Evolutionary conservation across 169 alveolate genomes (phyloP), one percentile per base, ranked within the genome.

Genomic region (Eimeria praecox): DNA sequence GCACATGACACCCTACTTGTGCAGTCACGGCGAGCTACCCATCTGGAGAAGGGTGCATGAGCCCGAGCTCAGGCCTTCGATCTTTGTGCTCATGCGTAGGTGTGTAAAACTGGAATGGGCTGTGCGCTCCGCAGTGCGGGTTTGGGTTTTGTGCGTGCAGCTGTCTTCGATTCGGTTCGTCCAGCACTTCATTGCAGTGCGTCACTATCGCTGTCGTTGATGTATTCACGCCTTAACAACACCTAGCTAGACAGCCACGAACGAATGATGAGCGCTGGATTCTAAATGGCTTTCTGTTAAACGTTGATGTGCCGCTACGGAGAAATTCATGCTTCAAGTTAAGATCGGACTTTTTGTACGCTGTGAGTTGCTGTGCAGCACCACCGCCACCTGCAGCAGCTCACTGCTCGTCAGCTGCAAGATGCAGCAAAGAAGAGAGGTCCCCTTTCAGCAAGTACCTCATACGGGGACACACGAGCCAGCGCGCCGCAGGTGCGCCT

Each of bases 381-480:
- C 93, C 93, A 87, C 83, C 93, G 93, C 35, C 82, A 87, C 78
- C 93, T 87, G 66, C 93, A 87, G 64, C 93, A 59, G 73, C 93
- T 87, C 62, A 35, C 93, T 40, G 59, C 93, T 24, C 93, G 93
- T 38, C 93, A 87, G 78, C 49, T 87, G 42, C 83, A 87, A 59
- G 93, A 87, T 46, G 93, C 93, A 52, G 16, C 38, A 6, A 24
- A 40, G 83, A 59, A 35, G 73, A 35, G 83, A 62, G 35, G 42
- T 20, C 38, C 77, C 66, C 49, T 24, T 85, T 16, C 93, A 35
- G 82, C 14, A 33, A 5, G 52, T 33, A 83, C 42, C 78, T 22
- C 83, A 38, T 27, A 4, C 56, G 35, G 27, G 33, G 82, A 62
- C 83, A 62, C 59, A 56, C 82, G 59, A 38, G 64, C 18, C 91